A percentile compares a stretch with the other conserved stretches of the same genome.
These are phyloP conservation scores for Parvularia atlantis DNA, from an alignment of 78 protist species.

Conservation along the genomic window DNA sequence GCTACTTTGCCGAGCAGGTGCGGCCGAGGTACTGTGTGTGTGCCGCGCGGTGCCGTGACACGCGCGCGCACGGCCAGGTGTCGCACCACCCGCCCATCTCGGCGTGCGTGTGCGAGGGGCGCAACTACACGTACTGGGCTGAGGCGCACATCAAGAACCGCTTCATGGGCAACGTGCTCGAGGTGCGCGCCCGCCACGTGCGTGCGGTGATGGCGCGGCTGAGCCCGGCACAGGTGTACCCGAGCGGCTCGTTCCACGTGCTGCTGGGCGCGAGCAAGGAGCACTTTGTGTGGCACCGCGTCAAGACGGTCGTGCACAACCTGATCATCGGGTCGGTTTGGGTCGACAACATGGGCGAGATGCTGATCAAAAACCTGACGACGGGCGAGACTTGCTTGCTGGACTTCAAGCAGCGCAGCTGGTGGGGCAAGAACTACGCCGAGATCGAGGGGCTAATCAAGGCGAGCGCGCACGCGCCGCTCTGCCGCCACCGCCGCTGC, in stretches of 20 bases:
- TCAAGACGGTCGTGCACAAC: constrained; percentile 25
- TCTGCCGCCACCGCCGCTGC: too few species aligned
- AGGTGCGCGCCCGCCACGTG: too few species aligned
- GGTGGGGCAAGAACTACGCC: background rate
- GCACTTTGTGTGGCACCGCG: background rate
- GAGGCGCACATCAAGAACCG: too few species aligned
- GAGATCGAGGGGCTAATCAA: background rate
- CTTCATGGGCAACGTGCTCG: too few species aligned
- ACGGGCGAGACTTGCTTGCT: constrained; percentile 8
- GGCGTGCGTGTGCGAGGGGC: too few species aligned
- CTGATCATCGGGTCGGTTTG: constrained; percentile 29
- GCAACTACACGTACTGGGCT: too few species aligned
- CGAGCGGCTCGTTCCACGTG: too few species aligned
- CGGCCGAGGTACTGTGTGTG: background rate
- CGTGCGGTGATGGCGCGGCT: too few species aligned
- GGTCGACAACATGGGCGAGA: constrained; percentile 22
- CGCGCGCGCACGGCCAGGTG: background rate
- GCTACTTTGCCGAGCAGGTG: constrained; percentile 7
- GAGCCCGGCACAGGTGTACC: too few species aligned
- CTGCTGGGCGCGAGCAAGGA: too few species aligned
- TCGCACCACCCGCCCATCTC: constrained; percentile 38
- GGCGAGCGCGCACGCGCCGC: too few species aligned
- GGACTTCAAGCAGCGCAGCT: constrained; percentile 2
- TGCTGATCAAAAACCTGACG: constrained; percentile 18
- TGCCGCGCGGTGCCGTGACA: background rate